These are phyloP conservation scores for Avena atlantica DNA, from an alignment of 176 grass and related monocot genomes.

Conservation along the genomic window DNA sequence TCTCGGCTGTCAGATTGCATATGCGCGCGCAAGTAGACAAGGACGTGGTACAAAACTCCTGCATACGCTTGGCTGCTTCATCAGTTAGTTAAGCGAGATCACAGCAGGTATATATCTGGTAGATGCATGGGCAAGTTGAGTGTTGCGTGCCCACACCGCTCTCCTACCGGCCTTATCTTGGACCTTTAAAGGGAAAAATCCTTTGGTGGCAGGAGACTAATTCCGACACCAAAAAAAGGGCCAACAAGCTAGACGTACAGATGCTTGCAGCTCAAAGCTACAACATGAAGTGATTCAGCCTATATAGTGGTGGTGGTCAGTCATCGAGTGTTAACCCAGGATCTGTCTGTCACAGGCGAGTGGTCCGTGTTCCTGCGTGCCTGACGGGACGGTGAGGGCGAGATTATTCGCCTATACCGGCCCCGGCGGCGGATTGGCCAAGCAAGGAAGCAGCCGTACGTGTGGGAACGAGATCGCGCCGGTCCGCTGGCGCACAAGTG, in stretches of 20 bases:
- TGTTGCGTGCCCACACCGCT: background rate
- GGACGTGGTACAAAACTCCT: too few relatives aligned
- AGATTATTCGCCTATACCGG: background rate
- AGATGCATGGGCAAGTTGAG: background rate
- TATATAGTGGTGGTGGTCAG: background rate
- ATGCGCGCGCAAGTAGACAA: background rate
- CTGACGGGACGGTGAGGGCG: background rate
- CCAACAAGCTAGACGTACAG: too few relatives aligned
- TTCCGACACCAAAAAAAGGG: background rate
- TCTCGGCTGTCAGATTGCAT: background rate
- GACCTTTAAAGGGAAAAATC: too few relatives aligned
- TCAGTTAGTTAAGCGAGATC: too few relatives aligned
- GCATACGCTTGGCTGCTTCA: background rate
- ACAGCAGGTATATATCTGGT: too few relatives aligned
- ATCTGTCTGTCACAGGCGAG: background rate
- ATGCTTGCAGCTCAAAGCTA: too few relatives aligned
- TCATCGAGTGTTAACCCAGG: background rate
- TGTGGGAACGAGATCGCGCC: background rate
- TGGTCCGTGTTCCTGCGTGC: background rate
- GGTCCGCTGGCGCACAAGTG: too few relatives aligned
- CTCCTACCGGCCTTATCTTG: background rate
- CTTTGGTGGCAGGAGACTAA: background rate
- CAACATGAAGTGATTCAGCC: background rate
- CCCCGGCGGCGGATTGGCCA: constrained; percentile 6
- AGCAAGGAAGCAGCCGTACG: too few relatives aligned